Conservation (phyloP, 768 basidiomycete genomes). For the Hysterangium stoloniferum region DNA sequence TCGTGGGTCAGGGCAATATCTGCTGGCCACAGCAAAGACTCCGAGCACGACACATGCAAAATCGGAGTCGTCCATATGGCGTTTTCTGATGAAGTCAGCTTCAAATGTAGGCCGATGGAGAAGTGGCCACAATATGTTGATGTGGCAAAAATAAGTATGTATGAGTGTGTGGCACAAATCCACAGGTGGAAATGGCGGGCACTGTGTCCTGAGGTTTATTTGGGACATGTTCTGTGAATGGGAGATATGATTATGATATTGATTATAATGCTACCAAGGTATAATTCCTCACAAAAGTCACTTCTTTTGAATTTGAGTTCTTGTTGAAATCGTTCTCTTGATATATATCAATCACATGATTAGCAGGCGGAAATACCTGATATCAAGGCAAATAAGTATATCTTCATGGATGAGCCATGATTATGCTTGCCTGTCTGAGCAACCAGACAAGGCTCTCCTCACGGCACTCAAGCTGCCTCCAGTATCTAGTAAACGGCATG, state of each 20-base stretch:
- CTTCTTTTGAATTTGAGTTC: neutral
- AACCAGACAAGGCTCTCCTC: neutral
- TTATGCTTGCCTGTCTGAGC: neutral
- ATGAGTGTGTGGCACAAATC: conserved; percentile 2
- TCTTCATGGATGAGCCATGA: neutral
- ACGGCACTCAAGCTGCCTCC: neutral
- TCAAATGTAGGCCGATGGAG: conserved; percentile 8
- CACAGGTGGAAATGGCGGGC: conserved; percentile 4
- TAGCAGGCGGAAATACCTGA: neutral
- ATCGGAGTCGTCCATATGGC: neutral
- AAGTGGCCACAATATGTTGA: conserved; percentile 9
- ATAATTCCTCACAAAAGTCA: neutral
- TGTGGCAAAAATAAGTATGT: conserved; percentile 5
- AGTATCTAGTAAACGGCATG: neutral
- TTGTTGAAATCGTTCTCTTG: too few relatives aligned
- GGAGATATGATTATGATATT: neutral
- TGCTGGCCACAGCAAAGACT: conserved; percentile 10
- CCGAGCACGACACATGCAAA: conserved; percentile 7
- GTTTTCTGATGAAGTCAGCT: conserved; percentile 3
- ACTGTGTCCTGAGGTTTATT: neutral
- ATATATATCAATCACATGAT: too few relatives aligned
- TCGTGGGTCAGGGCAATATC: conserved; percentile 4
- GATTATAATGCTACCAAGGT: neutral
- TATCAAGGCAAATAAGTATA: neutral
- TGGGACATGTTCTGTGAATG: neutral